Base-by-base conservation (phyloP, 257 asterid species). In the Solanum bukasovii region DNA sequence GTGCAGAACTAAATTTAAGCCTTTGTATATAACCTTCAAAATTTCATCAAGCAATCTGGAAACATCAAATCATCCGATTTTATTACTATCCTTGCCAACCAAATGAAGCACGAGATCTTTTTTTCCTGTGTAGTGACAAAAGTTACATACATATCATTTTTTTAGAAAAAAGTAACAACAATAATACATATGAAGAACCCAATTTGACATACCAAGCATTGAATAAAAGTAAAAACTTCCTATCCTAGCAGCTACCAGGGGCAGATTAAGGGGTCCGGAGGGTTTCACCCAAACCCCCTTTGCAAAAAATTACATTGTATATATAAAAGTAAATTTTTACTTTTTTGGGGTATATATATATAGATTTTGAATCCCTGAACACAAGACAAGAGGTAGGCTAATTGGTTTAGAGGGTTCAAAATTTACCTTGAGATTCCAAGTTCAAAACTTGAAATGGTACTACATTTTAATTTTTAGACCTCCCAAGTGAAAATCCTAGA, bases 21-120 rank as follows among this genome's bases (percentile, higher is more conserved):
- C 79, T 34, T 29, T 14, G 70, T 35, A 40, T 31, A 65, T n/a
- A 70, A 87, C 59, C 42, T 81, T 79, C 31, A 73, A 44, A 27
- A 86, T 34, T 63, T 65, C 88, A 63, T 61, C 23, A 21, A 33
- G 49, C 46, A 52, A 70, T 44, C 86, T 25, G 84, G 42, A 84
- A 84, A 3, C 33, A 89, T 21, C 46, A 10, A 42, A 40, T 13
- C 70, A 44, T 86, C 67, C 31, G 1, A 49, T 29, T 49, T 18
- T 1, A 18, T 9, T 82, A 82, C 86, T 86, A n/a, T 87, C 86
- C 72, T 88, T 72, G 38, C 73, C 85, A n/a, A 78, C 87, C 65
- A 81, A 35, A 81, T 13, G 40, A 70, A 87, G 82, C 86, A 7
- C 27, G 34, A 38, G 78, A 25, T 49, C 84, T 61, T 85, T 40